Base-by-base conservation (phyloP, 2,329 filamentous ascomycete genomes). In the Colletotrichum falcatum region DNA sequence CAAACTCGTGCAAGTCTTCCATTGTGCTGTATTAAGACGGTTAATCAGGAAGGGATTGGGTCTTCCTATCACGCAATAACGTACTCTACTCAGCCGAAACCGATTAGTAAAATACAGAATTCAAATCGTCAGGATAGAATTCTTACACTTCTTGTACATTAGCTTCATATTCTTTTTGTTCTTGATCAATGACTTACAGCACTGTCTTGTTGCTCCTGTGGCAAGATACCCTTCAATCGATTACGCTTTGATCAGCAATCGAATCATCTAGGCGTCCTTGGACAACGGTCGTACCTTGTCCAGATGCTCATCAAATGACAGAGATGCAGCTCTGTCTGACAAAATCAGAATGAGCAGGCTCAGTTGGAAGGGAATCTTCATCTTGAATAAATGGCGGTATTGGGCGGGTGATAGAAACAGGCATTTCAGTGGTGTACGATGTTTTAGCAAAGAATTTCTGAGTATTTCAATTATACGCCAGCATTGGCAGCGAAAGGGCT, bases 71-170 rank as follows among this genome's bases (percentile, higher is more conserved):
- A 18, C 7, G 20, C 7, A 55, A 23, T 11, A 33, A 42, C 39
- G 5, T 42, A 42, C 39, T 42, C 39, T 42, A 20, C 7, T 18
- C 5, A 7, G 20, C 7, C 0, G 1, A 18, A 9, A 14, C 14
- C 3, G 12, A 12, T 55, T 12, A 55, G 12, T 23, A 26, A 11
- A 1, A 14, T 20, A 0, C 11, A 37, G 7, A 11, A 33, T 33
- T 1, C 1, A 5, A 37, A n/a, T 4, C 2, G 14, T 16, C 0
- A 7, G 20, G 20, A 20, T 18, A 6, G n/a, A 53, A n/a, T 2
- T 55, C 51, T 35, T 55, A 37, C 51, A 35, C 51, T 55, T 5
- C 6, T 35, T 26, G 7, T 26, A 7, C 20, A 7, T 55, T 7
- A 37, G 30, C 28, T 54, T 35, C 3, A n/a, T 20, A 3, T 28